Evolutionary conservation across 345 rosid species (phyloP).

Genomic region (Aquilaria yunnanensis): DNA sequence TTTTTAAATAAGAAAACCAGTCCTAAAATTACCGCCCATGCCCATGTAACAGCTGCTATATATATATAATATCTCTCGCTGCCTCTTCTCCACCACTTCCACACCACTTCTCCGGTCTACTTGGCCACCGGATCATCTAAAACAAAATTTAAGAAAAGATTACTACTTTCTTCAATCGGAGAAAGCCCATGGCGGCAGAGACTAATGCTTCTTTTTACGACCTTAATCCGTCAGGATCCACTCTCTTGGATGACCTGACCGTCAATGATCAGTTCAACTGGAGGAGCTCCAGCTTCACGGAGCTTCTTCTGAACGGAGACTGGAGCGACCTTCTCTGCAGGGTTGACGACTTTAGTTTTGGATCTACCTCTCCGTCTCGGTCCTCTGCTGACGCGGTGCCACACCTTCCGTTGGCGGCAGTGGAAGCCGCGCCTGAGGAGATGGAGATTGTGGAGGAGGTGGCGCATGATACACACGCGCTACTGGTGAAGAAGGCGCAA

Average conservation of each 20-base stretch:
- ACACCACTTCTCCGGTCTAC: no score
- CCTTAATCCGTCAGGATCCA: not conserved
- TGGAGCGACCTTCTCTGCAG: not conserved
- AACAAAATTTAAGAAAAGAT: no score
- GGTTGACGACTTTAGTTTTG: not conserved
- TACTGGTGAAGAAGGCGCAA: not conserved
- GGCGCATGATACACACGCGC: not conserved
- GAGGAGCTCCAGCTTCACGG: slow-evolving; percentile 4
- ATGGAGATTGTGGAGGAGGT: not conserved
- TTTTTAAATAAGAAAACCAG: no score
- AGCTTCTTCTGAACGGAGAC: not conserved
- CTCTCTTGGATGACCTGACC: not conserved
- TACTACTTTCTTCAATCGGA: no score
- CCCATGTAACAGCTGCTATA: no score
- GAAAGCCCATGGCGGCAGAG: no score
- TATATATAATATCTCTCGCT: no score
- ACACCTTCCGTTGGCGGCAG: not conserved
- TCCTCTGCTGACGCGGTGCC: not conserved
- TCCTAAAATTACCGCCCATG: no score
- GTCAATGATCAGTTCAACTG: slow-evolving; percentile 12
- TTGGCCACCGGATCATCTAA: no score
- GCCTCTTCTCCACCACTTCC: no score
- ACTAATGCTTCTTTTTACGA: no score
- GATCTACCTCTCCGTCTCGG: slow-evolving; percentile 10
- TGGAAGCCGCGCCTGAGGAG: not conserved